phyloP scores from a whole-genome alignment of 2,329 filamentous ascomycete genomes.

The Exophiala dermatitidis region DNA sequence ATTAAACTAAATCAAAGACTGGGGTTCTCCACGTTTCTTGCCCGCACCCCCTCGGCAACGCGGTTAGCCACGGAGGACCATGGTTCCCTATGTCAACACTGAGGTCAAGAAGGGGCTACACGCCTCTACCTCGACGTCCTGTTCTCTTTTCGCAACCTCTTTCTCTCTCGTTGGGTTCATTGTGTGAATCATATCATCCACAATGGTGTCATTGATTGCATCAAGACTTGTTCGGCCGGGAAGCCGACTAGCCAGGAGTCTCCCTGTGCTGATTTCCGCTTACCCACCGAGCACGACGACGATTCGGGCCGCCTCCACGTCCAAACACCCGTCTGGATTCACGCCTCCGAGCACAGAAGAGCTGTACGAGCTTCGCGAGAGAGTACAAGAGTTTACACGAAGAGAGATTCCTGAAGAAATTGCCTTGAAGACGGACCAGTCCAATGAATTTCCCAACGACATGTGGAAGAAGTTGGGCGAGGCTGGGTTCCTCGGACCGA shows the following conservation, averaged over 20 bases:
- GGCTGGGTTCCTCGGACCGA: constrained; percentile 85
- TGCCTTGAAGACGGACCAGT: constrained; percentile 72
- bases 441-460: constrained; percentile 77
- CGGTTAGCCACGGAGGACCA: too few relatives aligned
- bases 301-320: constrained; percentile 39
- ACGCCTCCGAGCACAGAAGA: constrained; percentile 62
- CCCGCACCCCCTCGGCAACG: too few relatives aligned
- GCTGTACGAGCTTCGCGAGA: constrained; percentile 70
- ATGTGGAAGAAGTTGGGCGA: constrained; percentile 95
- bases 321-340: constrained; percentile 63
- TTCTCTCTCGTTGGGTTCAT: too few relatives aligned
- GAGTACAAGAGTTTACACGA: constrained; percentile 82
- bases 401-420: constrained; percentile 80
- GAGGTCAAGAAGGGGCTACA: too few relatives aligned
- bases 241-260: background rate
- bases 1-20: too few relatives aligned
- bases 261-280: constrained; percentile 1
- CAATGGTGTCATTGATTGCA: constrained; percentile 11
- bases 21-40: too few relatives aligned
- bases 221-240: constrained; percentile 7
- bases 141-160: too few relatives aligned
- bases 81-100: too few relatives aligned
- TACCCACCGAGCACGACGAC: background rate
- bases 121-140: too few relatives aligned
- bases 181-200: background rate